Evolutionary conservation across 192 early-diverging fungal species (phyloP), one percentile per base, ranked within the genome.

Genomic region (Linnemannia zychae): DNA sequence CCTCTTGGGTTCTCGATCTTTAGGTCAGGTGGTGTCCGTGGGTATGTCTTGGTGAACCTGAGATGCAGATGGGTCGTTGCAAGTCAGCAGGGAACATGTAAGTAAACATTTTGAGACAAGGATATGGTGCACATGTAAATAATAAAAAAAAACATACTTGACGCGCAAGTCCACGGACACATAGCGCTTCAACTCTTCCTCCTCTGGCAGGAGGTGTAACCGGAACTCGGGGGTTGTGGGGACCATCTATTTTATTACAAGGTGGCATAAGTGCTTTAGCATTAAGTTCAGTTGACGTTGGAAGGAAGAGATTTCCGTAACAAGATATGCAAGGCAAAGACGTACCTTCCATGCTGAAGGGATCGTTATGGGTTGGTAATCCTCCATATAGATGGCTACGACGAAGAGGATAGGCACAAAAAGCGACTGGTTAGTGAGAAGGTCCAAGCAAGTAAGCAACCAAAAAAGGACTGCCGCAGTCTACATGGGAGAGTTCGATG

Each of bases 21-120:
- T 22, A 94, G 57, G 66, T 93, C 91, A 2, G 95, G 94, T 67
- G 88, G 87, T 31, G 87, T 88, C 46, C 88, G 89, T 7, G 95
- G 95, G 79, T 96, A 96, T 7, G 93, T 90, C 75, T 90, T 92
- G 18, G 93, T 88, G 70, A 96, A 91, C 70, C 91, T 91, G 77
- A 17, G 28, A 22, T 33, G 28, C 31, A 11, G 24, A 63, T 24
- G 44, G 46, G 70, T 47, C 31, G 47, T 33, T n/a, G 17, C 11
- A 40, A 46, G 69, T 47, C 38, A 47, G 38, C 17, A 24, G 44
- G 17, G 22, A n/a, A 48, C 28, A 47, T 47, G 2, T 31, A 18
- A 12, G 24, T 31, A 24, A 40, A 71, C 16, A 48, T n/a, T 71
- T 34, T 37, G 52, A 38, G 38, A 24, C 7, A 53, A 22, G 13